Evolutionary conservation across 352 stramenopile species (phyloP).

Genomic region (Phytophthora sp.): DNA sequence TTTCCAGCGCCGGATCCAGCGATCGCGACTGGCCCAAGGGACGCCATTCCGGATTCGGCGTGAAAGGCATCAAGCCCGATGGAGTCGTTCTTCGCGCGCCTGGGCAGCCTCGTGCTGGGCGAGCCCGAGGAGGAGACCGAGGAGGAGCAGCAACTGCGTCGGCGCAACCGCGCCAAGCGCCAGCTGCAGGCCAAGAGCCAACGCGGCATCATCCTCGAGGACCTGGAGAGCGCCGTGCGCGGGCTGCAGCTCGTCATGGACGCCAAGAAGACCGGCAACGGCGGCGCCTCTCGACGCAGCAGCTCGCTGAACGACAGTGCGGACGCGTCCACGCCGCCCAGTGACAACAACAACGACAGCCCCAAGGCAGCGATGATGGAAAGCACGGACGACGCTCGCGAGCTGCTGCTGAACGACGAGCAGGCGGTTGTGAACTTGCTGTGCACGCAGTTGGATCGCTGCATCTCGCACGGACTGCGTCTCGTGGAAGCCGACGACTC

Average conservation of each 20-base stretch:
- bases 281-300: conserved; percentile 7
- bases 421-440: conserved; percentile 73
- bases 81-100: conserved; percentile 71
- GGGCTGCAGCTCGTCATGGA: conserved; percentile 62
- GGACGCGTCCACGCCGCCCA: conserved; percentile 9
- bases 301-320: conserved; percentile 22
- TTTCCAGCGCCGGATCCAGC: too few relatives aligned
- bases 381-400: conserved; percentile 72
- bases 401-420: conserved; percentile 75
- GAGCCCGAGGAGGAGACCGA: conserved; percentile 63
- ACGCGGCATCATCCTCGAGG: conserved; percentile 78
- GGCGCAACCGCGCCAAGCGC: conserved; percentile 58
- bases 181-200: conserved; percentile 80
- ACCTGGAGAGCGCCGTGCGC: conserved; percentile 73
- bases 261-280: conserved; percentile 30
- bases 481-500: conserved; percentile 49
- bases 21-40: too few relatives aligned
- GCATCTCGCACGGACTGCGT: conserved; percentile 68
- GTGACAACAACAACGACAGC: conserved; percentile 17
- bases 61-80: conserved; percentile 10
- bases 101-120: conserved; percentile 51
- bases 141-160: conserved; percentile 50
- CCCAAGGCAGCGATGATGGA: conserved; percentile 65
- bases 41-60: conserved; percentile 11
- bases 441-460: conserved; percentile 77